Base-by-base conservation (phyloP, 2,329 filamentous ascomycete species). In the Tetracladium maxilliforme region DNA sequence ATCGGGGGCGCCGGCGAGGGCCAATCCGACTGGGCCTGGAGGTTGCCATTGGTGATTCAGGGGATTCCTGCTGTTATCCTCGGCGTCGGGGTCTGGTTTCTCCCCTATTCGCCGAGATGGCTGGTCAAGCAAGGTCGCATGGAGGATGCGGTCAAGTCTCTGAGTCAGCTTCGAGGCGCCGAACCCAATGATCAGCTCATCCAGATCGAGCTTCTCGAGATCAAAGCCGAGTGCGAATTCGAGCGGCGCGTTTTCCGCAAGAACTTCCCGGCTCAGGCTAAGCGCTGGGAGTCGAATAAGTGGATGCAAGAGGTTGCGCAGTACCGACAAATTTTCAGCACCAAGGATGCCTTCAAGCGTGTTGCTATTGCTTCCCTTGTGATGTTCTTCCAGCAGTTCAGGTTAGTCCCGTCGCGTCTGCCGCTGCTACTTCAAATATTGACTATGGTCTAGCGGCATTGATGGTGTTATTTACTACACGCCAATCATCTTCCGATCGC, bases 401-500 rank as follows among this genome's bases (percentile, higher is more conserved):
- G 39, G 26, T 36, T 12, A 25, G 24, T 16, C 14, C 7, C 14
- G 14, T n/a, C n/a, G n/a, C n/a, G n/a, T 23, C 12, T 23, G 14
- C 11, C 11, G 15, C 22, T 23, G 17, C 22, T 11, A 11, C 4
- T 13, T 23, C 11, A 16, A 16, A 10, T 23, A n/a, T 6, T 21
- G n/a, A n/a, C n/a, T n/a, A n/a, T n/a, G n/a, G n/a, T n/a, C n/a
- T 13, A 38, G 56, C 6, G 57, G 62, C 9, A 60, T 64, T 31
- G 34, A 50, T 40, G 34, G 48, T 26, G 44, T 46, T n/a, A 39
- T 42, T 33, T 70, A 69, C 42, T 66, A 63, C 38, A 52, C 50
- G 4, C 72, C 70, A 0, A 70, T 66, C 2, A 63, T 79, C 4
- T 79, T 80, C 46, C 56, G 61, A 31, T 65, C 60, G 9, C 64